Conservation (phyloP, 1,284 basidiomycete genomes). For the Amylostereum chailletii region DNA sequence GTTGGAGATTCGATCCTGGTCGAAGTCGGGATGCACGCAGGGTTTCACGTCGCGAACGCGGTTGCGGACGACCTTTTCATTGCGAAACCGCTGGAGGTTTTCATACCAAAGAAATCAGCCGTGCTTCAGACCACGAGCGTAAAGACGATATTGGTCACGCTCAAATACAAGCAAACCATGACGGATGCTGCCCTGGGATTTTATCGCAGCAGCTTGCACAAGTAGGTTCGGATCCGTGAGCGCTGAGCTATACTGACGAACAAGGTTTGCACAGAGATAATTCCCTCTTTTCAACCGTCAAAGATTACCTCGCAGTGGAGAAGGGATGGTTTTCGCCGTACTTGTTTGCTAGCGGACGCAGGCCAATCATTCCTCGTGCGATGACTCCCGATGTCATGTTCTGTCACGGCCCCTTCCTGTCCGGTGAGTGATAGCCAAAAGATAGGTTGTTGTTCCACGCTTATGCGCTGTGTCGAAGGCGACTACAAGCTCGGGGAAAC, state of each 20-base stretch:
- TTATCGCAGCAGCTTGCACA: conserved; percentile 50
- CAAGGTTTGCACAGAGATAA: conserved; percentile 29
- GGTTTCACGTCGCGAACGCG: conserved; percentile 42
- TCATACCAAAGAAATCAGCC: conserved; percentile 44
- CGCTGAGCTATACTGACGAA: background rate
- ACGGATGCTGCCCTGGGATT: conserved; percentile 54
- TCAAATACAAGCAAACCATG: conserved; percentile 51
- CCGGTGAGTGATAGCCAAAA: conserved; percentile 24
- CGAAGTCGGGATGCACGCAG: conserved; percentile 43
- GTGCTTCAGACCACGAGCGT: conserved; percentile 49
- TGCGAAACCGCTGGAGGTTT: conserved; percentile 36
- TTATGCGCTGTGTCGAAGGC: conserved; percentile 23
- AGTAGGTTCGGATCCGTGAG: conserved; percentile 23
- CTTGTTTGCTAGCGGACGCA: conserved; percentile 49
- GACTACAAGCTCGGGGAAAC: conserved; percentile 55
- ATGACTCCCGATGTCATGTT: conserved; percentile 63
- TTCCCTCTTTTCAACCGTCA: conserved; percentile 51
- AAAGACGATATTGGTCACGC: conserved; percentile 49
- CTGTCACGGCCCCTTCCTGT: conserved; percentile 55
- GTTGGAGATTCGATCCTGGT: conserved; percentile 50
- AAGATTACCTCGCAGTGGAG: conserved; percentile 52
- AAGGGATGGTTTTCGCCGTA: conserved; percentile 66
- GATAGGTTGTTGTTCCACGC: no score
- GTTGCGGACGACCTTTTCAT: conserved; percentile 48
- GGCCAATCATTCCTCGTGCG: conserved; percentile 50